Percentiles rank a stretch among this genome's conserved stretches.
phyloP scores from a whole-genome alignment of 1,284 basidiomycete species.

The Ceratobasidium sp. region DNA sequence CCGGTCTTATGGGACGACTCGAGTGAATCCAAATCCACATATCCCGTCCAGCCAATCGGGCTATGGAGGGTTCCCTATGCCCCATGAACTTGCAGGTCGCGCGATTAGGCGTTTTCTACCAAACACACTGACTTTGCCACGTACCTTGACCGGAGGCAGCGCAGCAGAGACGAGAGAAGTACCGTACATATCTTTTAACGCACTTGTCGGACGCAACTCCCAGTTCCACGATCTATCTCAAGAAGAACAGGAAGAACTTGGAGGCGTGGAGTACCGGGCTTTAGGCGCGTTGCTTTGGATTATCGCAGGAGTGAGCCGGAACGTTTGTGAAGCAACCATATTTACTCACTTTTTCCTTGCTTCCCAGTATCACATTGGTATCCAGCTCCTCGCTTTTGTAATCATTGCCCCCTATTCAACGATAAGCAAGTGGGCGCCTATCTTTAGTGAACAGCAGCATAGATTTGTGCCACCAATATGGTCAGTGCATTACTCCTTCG shows the following conservation, averaged over 20 bases:
- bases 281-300: slow-evolving; percentile 85
- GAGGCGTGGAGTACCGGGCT: slow-evolving; percentile 95
- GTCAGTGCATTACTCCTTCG: slow-evolving; percentile 56
- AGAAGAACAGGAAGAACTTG: slow-evolving; percentile 91
- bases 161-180: slow-evolving; percentile 59
- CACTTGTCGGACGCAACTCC: slow-evolving; percentile 86
- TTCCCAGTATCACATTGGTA: slow-evolving; percentile 77
- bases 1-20: slow-evolving; percentile 27
- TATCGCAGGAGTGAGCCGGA: slow-evolving; percentile 67
- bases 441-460: slow-evolving; percentile 70
- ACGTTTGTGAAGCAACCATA: slow-evolving; percentile 48
- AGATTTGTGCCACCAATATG: slow-evolving; percentile 71
- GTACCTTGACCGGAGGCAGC: slow-evolving; percentile 70
- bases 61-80: slow-evolving; percentile 93
- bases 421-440: slow-evolving; percentile 63
- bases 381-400: slow-evolving; percentile 76
- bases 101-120: slow-evolving; percentile 72
- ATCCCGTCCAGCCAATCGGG: slow-evolving; percentile 53
- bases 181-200: slow-evolving; percentile 89
- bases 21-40: slow-evolving; percentile 9
- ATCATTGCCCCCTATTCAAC: slow-evolving; percentile 85
- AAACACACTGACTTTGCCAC: slow-evolving; percentile 79
- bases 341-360: slow-evolving; percentile 51
- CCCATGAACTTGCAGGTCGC: slow-evolving; percentile 68
- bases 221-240: slow-evolving; percentile 84